Evolutionary conservation across 345 rosid genomes (phyloP), one percentile per base, ranked within the genome.

Genomic region (Lumnitzera racemosa): DNA sequence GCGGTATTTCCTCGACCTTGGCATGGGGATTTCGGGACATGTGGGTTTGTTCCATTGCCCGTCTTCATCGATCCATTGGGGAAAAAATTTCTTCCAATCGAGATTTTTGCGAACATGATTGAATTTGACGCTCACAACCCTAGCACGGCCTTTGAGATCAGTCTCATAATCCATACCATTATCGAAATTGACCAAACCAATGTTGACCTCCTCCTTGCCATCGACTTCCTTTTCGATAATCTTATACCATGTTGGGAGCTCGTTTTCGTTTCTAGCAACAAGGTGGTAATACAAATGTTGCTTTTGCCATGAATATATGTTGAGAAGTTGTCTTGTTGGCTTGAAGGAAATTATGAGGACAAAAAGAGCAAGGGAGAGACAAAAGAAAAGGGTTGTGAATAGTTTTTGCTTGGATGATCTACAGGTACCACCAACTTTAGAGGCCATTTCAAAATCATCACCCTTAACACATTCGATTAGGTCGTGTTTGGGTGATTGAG

Each of bases 1-100:
- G 12, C 53, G 14, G 69, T 81, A 85, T 16, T 62, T 76, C 49
- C 76, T 78, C 13, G 36, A 15, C 53, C 41, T 24, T 4, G 96
- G 89, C 73, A 89, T 74, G 15, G 95, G 96, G 3, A 94, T 75
- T 65, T 82, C 83, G 0, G 97, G 97, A 50, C 99, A 92, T 15
- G 3, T 12, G 4, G 79, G 74, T 3, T 5, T n/a, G 23, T 55
- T 53, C 72, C 61, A 67, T 57, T 70, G 62, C 3, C 52, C 55
- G 1, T 72, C 78, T 56, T 92, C 97, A 29, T 89, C 77, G 13
- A 89, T 81, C 97, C 97, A 85, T 57, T 69, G 79, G 0, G 95
- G 95, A 64, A 84, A 92, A 11, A 87, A 67, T 27, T 81, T 78
- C 24, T 74, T 17, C 99, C 97, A 89, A 13, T 66, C 77, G 2